Conservation (phyloP, 352 stramenopile genomes). For the Phytophthora melonis region DNA sequence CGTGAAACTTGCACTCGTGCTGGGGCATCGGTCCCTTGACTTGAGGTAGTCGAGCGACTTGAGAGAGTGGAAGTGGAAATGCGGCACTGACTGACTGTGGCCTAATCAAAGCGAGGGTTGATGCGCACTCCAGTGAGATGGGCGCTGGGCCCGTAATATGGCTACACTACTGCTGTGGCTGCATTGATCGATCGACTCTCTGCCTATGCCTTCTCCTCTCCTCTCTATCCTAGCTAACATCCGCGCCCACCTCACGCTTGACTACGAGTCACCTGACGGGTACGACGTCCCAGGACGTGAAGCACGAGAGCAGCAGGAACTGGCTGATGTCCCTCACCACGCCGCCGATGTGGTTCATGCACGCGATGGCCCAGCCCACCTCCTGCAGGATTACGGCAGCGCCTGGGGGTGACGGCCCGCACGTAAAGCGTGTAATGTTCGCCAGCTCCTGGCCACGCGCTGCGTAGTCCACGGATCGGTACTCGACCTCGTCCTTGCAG, state of each 20-base stretch:
- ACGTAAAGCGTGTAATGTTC: constrained; percentile 29
- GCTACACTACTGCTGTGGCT: background rate
- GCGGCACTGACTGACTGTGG: background rate
- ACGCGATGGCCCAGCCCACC: constrained; percentile 37
- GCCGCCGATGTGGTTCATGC: constrained; percentile 39
- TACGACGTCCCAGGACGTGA: constrained; percentile 42
- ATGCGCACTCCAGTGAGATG: constrained; percentile 6
- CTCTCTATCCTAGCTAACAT: constrained; percentile 4
- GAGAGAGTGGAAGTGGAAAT: too few species aligned
- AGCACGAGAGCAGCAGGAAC: constrained; percentile 44
- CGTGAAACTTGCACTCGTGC: constrained; percentile 39
- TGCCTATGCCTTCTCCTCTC: too few species aligned
- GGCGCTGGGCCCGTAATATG: background rate
- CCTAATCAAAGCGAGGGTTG: constrained; percentile 7
- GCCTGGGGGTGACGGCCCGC: constrained; percentile 17
- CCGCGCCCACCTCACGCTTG: background rate
- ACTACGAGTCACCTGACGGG: constrained; percentile 7
- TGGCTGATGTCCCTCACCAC: constrained; percentile 44
- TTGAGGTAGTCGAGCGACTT: too few species aligned
- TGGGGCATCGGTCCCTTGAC: constrained; percentile 6
- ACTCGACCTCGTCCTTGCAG: constrained; percentile 39
- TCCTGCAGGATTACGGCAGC: constrained; percentile 33
- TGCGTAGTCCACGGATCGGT: constrained; percentile 46
- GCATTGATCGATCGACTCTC: background rate
- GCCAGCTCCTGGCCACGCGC: constrained; percentile 32